Conservation (phyloP, 352 stramenopile species). For the Globisporangium spinosum region DNA sequence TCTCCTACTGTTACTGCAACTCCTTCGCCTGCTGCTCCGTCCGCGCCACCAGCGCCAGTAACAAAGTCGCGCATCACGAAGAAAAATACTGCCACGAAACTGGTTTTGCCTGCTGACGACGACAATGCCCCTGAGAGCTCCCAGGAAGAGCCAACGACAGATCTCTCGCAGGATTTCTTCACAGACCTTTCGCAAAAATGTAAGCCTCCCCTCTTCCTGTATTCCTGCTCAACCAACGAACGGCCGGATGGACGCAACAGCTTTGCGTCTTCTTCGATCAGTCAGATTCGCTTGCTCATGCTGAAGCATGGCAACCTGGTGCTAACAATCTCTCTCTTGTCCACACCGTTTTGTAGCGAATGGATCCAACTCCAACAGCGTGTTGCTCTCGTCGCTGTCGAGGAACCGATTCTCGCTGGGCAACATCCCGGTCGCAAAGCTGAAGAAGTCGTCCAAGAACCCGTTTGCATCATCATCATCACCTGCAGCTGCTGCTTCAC, state of each 20-base stretch:
- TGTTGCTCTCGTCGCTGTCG: conserved; percentile 53
- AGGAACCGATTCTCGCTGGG: conserved; percentile 76
- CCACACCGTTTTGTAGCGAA: conserved; percentile 14
- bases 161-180: conserved; percentile 43
- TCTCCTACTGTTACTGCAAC: background rate
- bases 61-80: conserved; percentile 4
- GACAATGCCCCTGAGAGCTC: conserved; percentile 29
- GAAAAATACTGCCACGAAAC: conserved; percentile 9
- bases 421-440: conserved; percentile 68
- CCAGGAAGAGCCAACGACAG: conserved; percentile 30
- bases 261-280: background rate
- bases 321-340: background rate
- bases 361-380: conserved; percentile 61
- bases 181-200: conserved; percentile 50
- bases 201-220: conserved; percentile 15
- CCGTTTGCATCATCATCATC: conserved; percentile 39
- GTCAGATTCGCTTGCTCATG: background rate
- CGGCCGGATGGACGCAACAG: background rate
- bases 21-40: background rate
- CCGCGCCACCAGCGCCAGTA: background rate
- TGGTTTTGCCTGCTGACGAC: conserved; percentile 11
- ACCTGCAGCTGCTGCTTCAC: background rate
- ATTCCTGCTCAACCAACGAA: background rate
- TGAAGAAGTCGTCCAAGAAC: conserved; percentile 82
- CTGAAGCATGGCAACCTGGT: background rate